Base-by-base conservation (phyloP, 106 monocot species). In the Acanthochlamys bracteata region DNA sequence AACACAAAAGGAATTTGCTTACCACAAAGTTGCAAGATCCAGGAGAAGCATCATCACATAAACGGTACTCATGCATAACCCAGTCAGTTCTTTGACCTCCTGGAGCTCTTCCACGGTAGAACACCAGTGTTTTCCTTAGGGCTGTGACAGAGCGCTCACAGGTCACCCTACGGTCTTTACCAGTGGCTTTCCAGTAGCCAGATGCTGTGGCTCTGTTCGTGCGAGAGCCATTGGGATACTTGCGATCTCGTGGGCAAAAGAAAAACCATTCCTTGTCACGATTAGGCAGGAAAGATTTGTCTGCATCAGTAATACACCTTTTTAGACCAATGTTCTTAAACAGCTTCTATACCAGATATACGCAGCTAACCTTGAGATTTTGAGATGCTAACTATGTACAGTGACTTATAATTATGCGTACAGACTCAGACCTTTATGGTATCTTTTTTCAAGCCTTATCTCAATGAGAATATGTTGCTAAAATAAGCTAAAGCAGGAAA, bases 231-330 rank as follows among this genome's bases (percentile, higher is more conserved):
- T 89, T 93, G 9, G 93, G 85, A 24, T 89, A 89, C 64, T 93
- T 93, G 17, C 69, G 73, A 66, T 93, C 89, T 19, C 93, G 79
- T 0, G 93, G 89, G 54, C 89, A 89, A 69, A 93, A 93, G 85
- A 93, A 93, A 64, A 93, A 93, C 93, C 93, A 93, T 59, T 93
- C 89, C 75, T 78, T 62, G 41, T 93, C 89, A 71, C 83, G 85
- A 61, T 68, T 89, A 1, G 89, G 89, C 1, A 93, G 82, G 71
- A 85, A 93, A 23, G 93, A 93, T 79, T 89, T 93, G 0, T 85
- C 93, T 93, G 84, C 20, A 73, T 56, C 49, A 49, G 17, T 9
- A 49, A 9, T 10, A 49, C 17, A 14, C 49, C 17, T 49, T 49
- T 17, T 49, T 49, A 49, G 12, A 14, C 12, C 2, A 49, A 4